Evolutionary conservation across 768 basidiomycete genomes (phyloP), one percentile per base, ranked within the genome.

Genomic region (Antrodiella citrinella): DNA sequence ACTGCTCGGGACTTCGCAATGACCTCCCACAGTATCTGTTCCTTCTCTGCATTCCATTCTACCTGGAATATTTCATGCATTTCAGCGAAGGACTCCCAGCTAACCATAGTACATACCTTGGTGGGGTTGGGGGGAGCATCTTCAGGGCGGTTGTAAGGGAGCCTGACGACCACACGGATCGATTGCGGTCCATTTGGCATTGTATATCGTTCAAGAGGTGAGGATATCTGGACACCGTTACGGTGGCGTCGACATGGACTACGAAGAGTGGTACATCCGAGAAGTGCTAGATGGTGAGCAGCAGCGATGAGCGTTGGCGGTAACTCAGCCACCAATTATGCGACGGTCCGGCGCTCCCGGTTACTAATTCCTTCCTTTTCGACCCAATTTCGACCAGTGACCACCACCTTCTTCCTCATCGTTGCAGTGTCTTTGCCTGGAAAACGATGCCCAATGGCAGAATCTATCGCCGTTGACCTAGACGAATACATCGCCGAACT

Each of bases 21-120:
- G 41, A 87, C 85, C 65, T 89, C 87, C 90, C 90, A 92, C 5
- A 92, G 70, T 4, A 88, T 78, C 54, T 84, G 83, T 42, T 91
- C 90, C 64, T 91, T 92, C 51, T 91, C 86, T 5, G 77, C 57
- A 40, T 77, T 87, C 90, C 90, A 92, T 70, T 86, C 83, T 64
- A 92, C 83, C 89, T 91, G 59, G 15, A 49, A 35, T 35, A 15
- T 15, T 7, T 35, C 30, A 15, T 35, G 15, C 7, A 35, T 41
- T 52, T 51, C 54, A 24, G 40, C 40, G 30, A 24, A 49, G 18
- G 30, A n/a, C 42, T 44, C 45, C 49, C 18, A 21, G 46, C 15
- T 26, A 26, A 48, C 30, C 24, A 45, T 43, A 48, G 12, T 20
- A 20, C 24, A 18, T 26, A 20, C 15, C 7, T 42, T 48, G 42